Percentiles rank a stretch among this genome's conserved stretches.
These are phyloP conservation scores for Acorus gramineus DNA, from an alignment of 106 monocot genomes.

Conservation along the genomic window DNA sequence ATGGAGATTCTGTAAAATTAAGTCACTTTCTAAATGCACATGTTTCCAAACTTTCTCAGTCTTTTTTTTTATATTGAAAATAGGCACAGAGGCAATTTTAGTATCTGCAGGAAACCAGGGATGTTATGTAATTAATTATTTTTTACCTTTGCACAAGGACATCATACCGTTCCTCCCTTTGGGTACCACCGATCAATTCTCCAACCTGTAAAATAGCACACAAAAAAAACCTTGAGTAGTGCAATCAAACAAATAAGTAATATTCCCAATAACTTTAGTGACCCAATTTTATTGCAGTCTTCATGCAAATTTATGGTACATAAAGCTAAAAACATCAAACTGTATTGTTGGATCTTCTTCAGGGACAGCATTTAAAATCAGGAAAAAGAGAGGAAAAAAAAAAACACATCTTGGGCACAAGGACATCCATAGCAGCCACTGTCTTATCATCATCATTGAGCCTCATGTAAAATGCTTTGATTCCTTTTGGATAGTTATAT, in stretches of 20 bases:
- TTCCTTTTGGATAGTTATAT: constrained; percentile 68
- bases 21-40: too few relatives aligned
- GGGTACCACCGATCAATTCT: constrained; percentile 89
- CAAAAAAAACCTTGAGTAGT: neutral
- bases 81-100: too few relatives aligned
- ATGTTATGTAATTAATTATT: neutral
- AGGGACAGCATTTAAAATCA: too few relatives aligned
- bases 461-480: constrained; percentile 78
- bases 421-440: constrained; percentile 81
- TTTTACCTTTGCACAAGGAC: constrained; percentile 62
- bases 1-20: neutral
- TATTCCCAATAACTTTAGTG: neutral
- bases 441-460: constrained; percentile 62
- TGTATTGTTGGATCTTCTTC: too few relatives aligned
- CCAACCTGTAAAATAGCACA: constrained; percentile 47
- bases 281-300: too few relatives aligned
- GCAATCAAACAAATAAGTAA: neutral
- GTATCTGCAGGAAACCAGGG: too few relatives aligned
- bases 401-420: constrained; percentile 58
- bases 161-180: constrained; percentile 85
- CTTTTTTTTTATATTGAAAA: too few relatives aligned
- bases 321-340: too few relatives aligned
- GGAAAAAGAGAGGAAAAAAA: neutral
- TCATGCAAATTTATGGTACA: too few relatives aligned
- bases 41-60: too few relatives aligned